Evolutionary conservation across 495 filamentous ascomycete genomes (phyloP), one percentile per base, ranked within the genome.

Genomic region (Aspergillus bridgeri): DNA sequence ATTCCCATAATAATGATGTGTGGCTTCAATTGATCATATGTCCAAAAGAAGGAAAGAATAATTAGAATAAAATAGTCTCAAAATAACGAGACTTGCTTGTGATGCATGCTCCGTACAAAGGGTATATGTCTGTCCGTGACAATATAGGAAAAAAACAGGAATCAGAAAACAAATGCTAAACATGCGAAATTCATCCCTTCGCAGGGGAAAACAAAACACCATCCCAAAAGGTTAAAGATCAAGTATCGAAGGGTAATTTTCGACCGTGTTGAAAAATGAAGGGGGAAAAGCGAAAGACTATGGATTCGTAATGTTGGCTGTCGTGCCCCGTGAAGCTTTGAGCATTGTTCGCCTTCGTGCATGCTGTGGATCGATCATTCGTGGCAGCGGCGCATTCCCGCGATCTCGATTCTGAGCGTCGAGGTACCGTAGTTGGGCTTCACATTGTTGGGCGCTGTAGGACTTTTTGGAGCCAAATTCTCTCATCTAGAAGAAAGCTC

Each of bases 371-470:
- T 75, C 74, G 19, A 66, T 59, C 61, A 66, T 63, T 46, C 61
- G 64, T 45, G 65, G 64, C 15, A 61, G 68, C 3, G 68, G 62
- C 1, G 24, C 54, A 52, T 50, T 60, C 19, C 54, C 49, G 7
- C 46, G 51, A 6, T 69, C 63, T 47, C 59, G 63, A 42, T 54
- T 54, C 8, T 59, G 56, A 50, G 60, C 22, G 19, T 76, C 68
- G 2, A 76, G 51, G 13, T 69, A 58, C 9, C 59, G 62, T 54
- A 78, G 53, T 63, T 78, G 71, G 38, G 66, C 54, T 59, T 68
- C 67, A 61, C 74, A 76, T 61, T 75, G 71, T 44, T 71, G 62
- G 15, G 72, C 56, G 0, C 71, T 70, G 33, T 73, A 78, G 8
- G 56, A 48, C 57, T 58, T 67, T 15, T 55, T 69, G 11, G 67